Conservation (phyloP, 163 green algal genomes). For the Prototheca wickerhamii region DNA sequence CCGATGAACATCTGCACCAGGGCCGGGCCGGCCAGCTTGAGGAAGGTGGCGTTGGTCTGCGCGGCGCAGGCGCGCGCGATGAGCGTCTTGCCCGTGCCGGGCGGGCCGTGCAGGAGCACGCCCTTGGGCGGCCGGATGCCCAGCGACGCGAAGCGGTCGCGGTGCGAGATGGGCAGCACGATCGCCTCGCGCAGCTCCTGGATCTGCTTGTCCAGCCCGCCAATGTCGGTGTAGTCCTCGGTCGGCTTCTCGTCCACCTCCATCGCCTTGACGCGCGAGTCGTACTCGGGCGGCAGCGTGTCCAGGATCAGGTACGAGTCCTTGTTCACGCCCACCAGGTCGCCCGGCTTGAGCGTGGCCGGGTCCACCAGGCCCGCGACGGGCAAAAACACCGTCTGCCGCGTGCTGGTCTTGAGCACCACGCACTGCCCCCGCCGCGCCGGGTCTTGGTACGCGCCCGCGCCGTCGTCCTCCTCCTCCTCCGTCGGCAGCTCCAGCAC, state of each 20-base stretch:
- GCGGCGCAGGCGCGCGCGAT: conserved; percentile 91
- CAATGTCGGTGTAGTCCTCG: conserved; percentile 96
- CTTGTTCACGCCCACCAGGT: conserved; percentile 98
- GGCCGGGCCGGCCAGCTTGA: conserved; percentile 96
- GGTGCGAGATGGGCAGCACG: conserved; percentile 97
- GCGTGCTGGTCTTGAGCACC: conserved; percentile 95
- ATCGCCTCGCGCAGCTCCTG: conserved; percentile 97
- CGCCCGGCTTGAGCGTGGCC: conserved; percentile 72
- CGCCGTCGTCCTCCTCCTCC: conserved; percentile 78
- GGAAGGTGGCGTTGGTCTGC: conserved; percentile 96
- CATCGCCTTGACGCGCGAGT: conserved; percentile 97
- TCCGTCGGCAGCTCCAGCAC: conserved; percentile 91
- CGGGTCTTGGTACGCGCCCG: conserved; percentile 78
- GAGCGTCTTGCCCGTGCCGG: conserved; percentile 70
- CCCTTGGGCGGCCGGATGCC: conserved; percentile 95
- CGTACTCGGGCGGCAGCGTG: conserved; percentile 95
- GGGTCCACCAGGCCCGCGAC: conserved; percentile 94
- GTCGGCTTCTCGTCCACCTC: conserved; percentile 98
- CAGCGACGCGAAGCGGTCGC: conserved; percentile 83
- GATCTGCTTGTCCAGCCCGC: conserved; percentile 69
- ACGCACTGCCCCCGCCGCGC: conserved; percentile 79
- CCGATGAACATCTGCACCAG: conserved; percentile 99
- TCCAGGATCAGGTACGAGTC: conserved; percentile 97
- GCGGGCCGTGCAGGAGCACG: conserved; percentile 49
- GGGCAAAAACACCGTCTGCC: conserved; percentile 98